phyloP scores from a whole-genome alignment of 257 asterid genomes.

The Lavandula angustifolia region DNA sequence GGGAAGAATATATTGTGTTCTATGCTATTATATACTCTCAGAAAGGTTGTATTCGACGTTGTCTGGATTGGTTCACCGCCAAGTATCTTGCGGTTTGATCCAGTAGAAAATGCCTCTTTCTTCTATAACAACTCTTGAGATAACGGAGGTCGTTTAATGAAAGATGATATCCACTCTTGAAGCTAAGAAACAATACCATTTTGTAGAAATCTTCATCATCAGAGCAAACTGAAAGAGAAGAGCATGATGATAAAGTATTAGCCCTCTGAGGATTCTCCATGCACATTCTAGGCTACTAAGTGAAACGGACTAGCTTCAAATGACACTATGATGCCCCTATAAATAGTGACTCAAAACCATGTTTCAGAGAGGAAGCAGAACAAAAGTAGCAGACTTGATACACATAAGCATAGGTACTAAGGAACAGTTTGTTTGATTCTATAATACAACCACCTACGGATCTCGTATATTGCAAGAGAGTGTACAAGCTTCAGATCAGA shows the following conservation, averaged over 20 bases:
- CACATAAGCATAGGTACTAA: neutral
- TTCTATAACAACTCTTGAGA: slow-evolving; percentile 13
- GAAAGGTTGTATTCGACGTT: neutral
- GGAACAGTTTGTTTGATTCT: neutral
- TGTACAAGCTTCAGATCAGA: neutral
- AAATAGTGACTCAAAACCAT: neutral
- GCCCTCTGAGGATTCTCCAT: neutral
- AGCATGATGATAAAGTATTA: neutral
- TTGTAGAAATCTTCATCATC: neutral
- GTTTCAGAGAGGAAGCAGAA: neutral
- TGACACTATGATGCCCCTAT: too few species aligned
- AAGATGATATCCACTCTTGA: slow-evolving; percentile 20
- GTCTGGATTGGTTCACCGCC: slow-evolving; percentile 14
- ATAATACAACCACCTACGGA: neutral
- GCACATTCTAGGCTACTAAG: too few species aligned
- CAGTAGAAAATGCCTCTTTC: neutral
- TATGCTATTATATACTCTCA: slow-evolving; percentile 21
- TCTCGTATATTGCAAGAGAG: neutral
- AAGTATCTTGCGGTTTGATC: slow-evolving; percentile 13
- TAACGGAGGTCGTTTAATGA: slow-evolving; percentile 18
- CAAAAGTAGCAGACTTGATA: neutral
- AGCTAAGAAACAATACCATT: slow-evolving; percentile 27
- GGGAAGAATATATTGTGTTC: slow-evolving; percentile 18
- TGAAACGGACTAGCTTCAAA: too few species aligned
- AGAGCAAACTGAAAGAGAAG: slow-evolving; percentile 22